Evolutionary conservation across 2,329 filamentous ascomycete genomes (phyloP).

Genomic region (Fusarium sp.): DNA sequence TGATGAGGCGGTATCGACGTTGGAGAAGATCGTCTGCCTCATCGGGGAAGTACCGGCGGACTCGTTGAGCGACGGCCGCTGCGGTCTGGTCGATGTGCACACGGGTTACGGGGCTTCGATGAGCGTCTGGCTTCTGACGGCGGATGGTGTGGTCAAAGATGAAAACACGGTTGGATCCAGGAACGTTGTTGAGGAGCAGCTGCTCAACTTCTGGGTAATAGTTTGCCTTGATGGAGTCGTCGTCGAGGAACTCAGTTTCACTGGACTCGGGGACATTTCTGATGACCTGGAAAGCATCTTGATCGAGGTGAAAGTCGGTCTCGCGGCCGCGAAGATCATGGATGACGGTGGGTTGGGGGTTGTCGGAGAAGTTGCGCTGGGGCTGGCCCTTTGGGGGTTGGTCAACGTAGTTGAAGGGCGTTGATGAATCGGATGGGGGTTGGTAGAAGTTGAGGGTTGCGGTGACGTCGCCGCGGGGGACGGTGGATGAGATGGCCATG

Average conservation of each 20-base stretch:
- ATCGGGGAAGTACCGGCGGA: slow-evolving; percentile 73
- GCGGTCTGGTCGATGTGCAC: slow-evolving; percentile 89
- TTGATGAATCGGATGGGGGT: slow-evolving; percentile 68
- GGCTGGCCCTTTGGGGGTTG: slow-evolving; percentile 69
- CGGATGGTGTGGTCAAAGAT: slow-evolving; percentile 93
- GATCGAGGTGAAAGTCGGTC: slow-evolving; percentile 73
- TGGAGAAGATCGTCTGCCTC: slow-evolving; percentile 76
- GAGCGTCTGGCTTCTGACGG: slow-evolving; percentile 68
- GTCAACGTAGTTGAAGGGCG: slow-evolving; percentile 77
- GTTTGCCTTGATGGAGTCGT: slow-evolving; percentile 73
- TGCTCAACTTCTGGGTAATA: slow-evolving; percentile 90
- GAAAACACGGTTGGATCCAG: slow-evolving; percentile 74
- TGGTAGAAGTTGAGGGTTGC: slow-evolving; percentile 75
- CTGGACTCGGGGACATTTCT: slow-evolving; percentile 65
- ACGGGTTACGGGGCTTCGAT: slow-evolving; percentile 75
- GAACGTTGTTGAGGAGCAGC: slow-evolving; percentile 75
- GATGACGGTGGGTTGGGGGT: slow-evolving; percentile 67
- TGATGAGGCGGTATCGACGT: slow-evolving; percentile 84
- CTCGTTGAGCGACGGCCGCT: slow-evolving; percentile 73
- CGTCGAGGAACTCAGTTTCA: slow-evolving; percentile 71
- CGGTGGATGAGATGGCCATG: slow-evolving; percentile 56
- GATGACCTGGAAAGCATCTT: slow-evolving; percentile 79
- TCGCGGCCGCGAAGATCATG: slow-evolving; percentile 81
- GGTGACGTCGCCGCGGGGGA: slow-evolving; percentile 70
- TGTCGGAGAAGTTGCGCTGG: slow-evolving; percentile 72